Evolutionary conservation across 2,329 filamentous ascomycete species (phyloP).

Genomic region (Monascus ruber): DNA sequence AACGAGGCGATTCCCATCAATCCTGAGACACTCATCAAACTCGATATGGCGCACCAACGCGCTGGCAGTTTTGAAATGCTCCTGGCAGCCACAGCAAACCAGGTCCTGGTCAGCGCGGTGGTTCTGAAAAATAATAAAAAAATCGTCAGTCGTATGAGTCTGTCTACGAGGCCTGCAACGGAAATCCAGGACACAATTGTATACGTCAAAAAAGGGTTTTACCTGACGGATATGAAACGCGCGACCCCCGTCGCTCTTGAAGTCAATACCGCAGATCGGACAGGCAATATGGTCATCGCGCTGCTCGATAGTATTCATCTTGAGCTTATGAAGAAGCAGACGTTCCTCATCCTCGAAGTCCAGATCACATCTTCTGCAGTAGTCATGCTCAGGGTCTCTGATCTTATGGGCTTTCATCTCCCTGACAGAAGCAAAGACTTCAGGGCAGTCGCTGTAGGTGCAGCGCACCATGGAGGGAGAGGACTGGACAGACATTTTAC

Average conservation of each 20-base stretch:
- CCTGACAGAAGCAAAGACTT: slow-evolving; percentile 33
- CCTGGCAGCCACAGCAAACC: slow-evolving; percentile 37
- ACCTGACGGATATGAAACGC: slow-evolving; percentile 43
- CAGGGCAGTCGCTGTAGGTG: slow-evolving; percentile 35
- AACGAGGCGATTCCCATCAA: slow-evolving; percentile 33
- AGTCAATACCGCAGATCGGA: slow-evolving; percentile 46
- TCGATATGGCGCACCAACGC: slow-evolving; percentile 46
- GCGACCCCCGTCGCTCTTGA: slow-evolving; percentile 41
- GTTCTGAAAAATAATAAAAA: slow-evolving; percentile 20
- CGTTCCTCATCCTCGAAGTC: slow-evolving; percentile 37
- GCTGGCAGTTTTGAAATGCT: slow-evolving; percentile 37
- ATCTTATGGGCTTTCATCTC: slow-evolving; percentile 44
- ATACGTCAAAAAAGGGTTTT: slow-evolving; percentile 6
- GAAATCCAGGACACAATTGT: too few relatives aligned
- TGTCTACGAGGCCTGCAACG: background rate
- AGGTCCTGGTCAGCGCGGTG: slow-evolving; percentile 42
- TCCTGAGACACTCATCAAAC: slow-evolving; percentile 36
- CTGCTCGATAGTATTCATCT: background rate
- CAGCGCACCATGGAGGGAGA: slow-evolving; percentile 26
- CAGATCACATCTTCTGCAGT: slow-evolving; percentile 31
- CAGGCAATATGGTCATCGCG: slow-evolving; percentile 42
- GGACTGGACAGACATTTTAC: slow-evolving; percentile 3
- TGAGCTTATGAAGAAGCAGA: slow-evolving; percentile 39
- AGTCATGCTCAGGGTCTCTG: slow-evolving; percentile 26
- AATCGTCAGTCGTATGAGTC: background rate